A percentile compares a stretch with the other conserved stretches of the same genome.
phyloP scores from a whole-genome alignment of 345 rosid genomes.

The Psidium guajava region DNA sequence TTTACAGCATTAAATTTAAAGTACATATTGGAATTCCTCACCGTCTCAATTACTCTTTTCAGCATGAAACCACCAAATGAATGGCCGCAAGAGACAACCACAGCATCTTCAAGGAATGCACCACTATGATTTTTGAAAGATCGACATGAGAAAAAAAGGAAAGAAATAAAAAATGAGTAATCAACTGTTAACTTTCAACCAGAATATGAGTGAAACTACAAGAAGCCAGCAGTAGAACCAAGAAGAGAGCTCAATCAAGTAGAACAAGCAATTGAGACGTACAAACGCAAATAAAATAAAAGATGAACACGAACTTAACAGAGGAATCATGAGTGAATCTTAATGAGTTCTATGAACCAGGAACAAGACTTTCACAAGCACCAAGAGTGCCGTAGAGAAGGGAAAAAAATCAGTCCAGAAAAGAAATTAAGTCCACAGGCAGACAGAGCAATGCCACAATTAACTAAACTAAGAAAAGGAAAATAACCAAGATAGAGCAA shows the following conservation, averaged over 20 bases:
- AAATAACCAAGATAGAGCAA: constrained; percentile 6
- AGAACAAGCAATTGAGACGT: background rate
- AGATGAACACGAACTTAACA: background rate
- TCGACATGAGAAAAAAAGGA: background rate
- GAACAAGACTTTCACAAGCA: background rate
- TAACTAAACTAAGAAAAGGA: background rate
- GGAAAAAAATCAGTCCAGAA: background rate
- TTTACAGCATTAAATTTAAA: background rate
- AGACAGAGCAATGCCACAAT: background rate
- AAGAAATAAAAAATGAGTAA: background rate
- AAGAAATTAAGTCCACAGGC: background rate
- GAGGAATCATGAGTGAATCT: background rate
- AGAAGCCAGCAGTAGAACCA: background rate
- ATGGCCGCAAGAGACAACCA: constrained; percentile 92
- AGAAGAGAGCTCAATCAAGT: background rate
- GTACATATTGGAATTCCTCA: constrained; percentile 20
- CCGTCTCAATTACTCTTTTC: constrained; percentile 76
- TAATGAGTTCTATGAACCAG: background rate
- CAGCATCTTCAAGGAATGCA: constrained; percentile 93
- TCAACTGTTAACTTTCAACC: background rate
- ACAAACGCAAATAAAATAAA: background rate
- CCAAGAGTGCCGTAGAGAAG: background rate
- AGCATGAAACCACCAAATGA: constrained; percentile 98
- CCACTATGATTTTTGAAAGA: constrained; percentile 50
- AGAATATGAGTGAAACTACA: background rate